Percentiles rank a stretch among this genome's conserved stretches.
phyloP scores from a whole-genome alignment of 768 basidiomycete genomes.

The Hysterangium stoloniferum region DNA sequence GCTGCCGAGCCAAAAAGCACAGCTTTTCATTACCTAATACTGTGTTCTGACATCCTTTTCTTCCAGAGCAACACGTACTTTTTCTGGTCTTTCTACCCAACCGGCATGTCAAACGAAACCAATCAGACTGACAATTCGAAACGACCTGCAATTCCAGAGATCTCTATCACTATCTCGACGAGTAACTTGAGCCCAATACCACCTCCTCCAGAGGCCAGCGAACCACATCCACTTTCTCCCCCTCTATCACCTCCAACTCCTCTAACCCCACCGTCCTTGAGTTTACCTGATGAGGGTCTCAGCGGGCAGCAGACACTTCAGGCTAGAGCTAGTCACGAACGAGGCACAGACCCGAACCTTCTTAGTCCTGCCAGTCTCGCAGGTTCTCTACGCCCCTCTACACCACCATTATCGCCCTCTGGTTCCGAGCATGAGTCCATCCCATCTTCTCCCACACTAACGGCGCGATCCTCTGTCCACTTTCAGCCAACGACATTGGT shows the following conservation, averaged over 20 bases:
- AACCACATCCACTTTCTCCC: background rate
- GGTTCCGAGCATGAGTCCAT: constrained; percentile 35
- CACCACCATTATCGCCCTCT: constrained; percentile 21
- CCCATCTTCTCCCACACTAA: constrained; percentile 65
- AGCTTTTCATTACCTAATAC: background rate
- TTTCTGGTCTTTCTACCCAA: background rate
- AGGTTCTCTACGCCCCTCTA: constrained; percentile 16
- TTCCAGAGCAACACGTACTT: background rate
- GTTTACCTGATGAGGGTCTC: background rate
- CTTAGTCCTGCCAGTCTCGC: constrained; percentile 3
- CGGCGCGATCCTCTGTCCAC: constrained; percentile 53
- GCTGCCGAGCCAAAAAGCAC: background rate
- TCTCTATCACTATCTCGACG: constrained; percentile 10
- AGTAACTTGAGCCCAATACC: background rate
- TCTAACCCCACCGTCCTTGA: background rate
- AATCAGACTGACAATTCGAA: background rate
- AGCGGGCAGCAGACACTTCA: background rate
- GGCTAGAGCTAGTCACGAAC: background rate
- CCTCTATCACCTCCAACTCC: background rate
- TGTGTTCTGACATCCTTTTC: background rate
- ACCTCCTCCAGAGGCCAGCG: too few species aligned
- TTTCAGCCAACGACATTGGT: constrained; percentile 45
- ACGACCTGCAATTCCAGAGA: constrained; percentile 4
- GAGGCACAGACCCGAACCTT: constrained; percentile 4
- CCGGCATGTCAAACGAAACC: background rate